Base-by-base conservation (phyloP, 1,139 yeast genomes). In the Kluyveromyces marxianus region DNA sequence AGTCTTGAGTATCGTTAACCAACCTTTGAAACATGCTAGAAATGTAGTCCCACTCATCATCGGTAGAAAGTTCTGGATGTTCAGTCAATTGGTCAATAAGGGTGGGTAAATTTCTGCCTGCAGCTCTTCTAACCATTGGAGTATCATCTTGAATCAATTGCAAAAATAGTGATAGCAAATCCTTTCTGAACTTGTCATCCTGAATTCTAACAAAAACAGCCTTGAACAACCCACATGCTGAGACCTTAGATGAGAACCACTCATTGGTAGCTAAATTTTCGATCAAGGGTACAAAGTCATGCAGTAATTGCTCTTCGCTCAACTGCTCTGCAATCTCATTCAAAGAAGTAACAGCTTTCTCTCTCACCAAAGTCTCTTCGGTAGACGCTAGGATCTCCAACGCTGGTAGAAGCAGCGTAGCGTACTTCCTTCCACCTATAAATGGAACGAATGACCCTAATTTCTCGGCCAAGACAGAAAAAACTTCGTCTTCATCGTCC, bases 351-450 rank as follows among this genome's bases (percentile, higher is more conserved):
- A 92, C 90, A 8, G 98, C 97, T 60, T 87, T 86, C 59, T 92
- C 97, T 58, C 98, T 77, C 28, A 94, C 98, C 42, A 90, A 76
- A n/a, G 98, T 97, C 67, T 94, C 99, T 68, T 94, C 99, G 64
- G 94, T 85, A 10, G 94, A 84, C 4, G 96, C 90, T 55, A 94
- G 77, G 50, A 85, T 79, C 56, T 92, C 90, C 62, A 94, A 75
- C n/a, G 90, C 86, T 40, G 92, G 90, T 51, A 94, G 74, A 56
- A 94, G 71, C 14, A 84, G 75, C 52, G 85, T 80, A 39, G 92
- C 86, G 65, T 81, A 74, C 55, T 82, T 79, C 42, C 83, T 74
- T 31, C 98, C 98, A 37, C 98, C 98, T 49, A 94, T 80, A 53
- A 72, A 74, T 4, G 96, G 95, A 35, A 90, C 79, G 63, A 94